phyloP scores from a whole-genome alignment of 495 filamentous ascomycete species.

The Tuber magnatum region DNA sequence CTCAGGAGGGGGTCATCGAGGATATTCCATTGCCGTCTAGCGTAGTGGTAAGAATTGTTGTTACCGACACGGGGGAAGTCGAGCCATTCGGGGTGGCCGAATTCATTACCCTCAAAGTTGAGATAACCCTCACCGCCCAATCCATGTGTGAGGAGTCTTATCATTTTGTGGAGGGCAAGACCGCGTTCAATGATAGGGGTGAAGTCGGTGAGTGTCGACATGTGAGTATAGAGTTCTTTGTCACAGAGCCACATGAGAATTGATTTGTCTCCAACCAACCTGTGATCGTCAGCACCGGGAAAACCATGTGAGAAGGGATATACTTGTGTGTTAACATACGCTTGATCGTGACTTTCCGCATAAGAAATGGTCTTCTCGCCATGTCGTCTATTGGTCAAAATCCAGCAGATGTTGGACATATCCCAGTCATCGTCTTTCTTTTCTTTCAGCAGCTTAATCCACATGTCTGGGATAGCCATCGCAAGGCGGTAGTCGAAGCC shows the following conservation, averaged over 20 bases:
- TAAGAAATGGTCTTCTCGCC: slow-evolving; percentile 99
- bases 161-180: slow-evolving; percentile 91
- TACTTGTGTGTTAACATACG: slow-evolving; percentile 54
- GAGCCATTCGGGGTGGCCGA: slow-evolving; percentile 98
- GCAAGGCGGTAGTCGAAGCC: slow-evolving; percentile 96
- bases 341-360: slow-evolving; percentile 94
- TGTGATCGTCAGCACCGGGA: slow-evolving; percentile 40
- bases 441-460: slow-evolving; percentile 97
- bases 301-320: background rate
- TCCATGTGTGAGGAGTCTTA: slow-evolving; percentile 83
- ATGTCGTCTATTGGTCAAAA: slow-evolving; percentile 83
- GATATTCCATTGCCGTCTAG: slow-evolving; percentile 87
- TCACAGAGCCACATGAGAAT: slow-evolving; percentile 98
- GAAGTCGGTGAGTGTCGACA: slow-evolving; percentile 75
- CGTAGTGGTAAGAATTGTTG: slow-evolving; percentile 94
- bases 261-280: slow-evolving; percentile 91
- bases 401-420: slow-evolving; percentile 73
- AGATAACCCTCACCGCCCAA: slow-evolving; percentile 97
- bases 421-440: slow-evolving; percentile 89
- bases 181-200: slow-evolving; percentile 89
- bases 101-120: slow-evolving; percentile 98
- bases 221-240: slow-evolving; percentile 93
- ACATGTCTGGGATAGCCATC: slow-evolving; percentile 98
- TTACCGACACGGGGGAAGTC: slow-evolving; percentile 96
- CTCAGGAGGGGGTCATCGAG: slow-evolving; percentile 77